Evolutionary conservation across 176 grass and related monocot genomes (phyloP), one percentile per base, ranked within the genome.

Genomic region (Oryza brachyantha): DNA sequence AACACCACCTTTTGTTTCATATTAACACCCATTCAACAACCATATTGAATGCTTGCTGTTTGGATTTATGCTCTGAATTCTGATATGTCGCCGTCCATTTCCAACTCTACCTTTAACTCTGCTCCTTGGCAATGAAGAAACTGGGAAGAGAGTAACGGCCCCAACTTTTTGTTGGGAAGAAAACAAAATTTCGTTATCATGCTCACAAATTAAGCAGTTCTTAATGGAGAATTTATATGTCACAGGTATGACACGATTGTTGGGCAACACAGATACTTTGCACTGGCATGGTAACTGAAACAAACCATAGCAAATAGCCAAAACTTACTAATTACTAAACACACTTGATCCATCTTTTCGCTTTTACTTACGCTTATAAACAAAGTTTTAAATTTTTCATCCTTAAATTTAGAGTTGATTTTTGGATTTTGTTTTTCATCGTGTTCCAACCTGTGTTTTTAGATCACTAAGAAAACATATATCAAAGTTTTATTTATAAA

Each of bases 141-240:
- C 50, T 37, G 13, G 5, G 5, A 58, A 43, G 35, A 35, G 32
- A 26, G 13, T n/a, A 52, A 45, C 24, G 39, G 5, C 26, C 19
- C 32, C 59, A 39, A 59, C 60, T n/a, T 79, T 50, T 42, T 35
- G 43, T 35, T 13, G 1, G 59, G 45, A 59, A 59, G 35, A 37
- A 32, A 79, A 74, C 12, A 64, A 54, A 62, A 50, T 61, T 16
- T 31, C 19, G 35, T n/a, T 64, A 13, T 61, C 40, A 70, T 62
- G 46, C 46, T 72, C 29, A 40, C 13, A 79, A 43, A 50, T 19
- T 50, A 50, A 36, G 48, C 37, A 74, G 48, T 46, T 73, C 72
- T 70, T 68, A 74, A 84, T 69, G 41, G 26, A 34, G 21, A 19
- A 39, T 25, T 77, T 79, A 73, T 32, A 60, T 62, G 62, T 88